phyloP scores from a whole-genome alignment of 2,329 filamentous ascomycete genomes.

The Xylariaceae sp. region DNA sequence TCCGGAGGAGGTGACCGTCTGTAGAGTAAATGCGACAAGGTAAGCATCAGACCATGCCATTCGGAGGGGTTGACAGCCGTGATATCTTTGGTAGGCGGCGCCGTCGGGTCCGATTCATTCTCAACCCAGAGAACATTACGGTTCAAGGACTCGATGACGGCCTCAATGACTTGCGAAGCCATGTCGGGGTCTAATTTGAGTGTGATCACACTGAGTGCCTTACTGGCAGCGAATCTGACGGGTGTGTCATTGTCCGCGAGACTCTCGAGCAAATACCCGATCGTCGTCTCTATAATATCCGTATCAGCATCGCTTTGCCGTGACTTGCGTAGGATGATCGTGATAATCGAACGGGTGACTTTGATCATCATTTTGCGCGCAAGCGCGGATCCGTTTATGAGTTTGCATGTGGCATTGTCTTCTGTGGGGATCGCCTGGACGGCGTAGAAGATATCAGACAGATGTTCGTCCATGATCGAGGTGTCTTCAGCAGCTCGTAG shows the following conservation, averaged over 20 bases:
- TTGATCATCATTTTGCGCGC: slow-evolving; percentile 81
- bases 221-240: slow-evolving; percentile 84
- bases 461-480: slow-evolving; percentile 64
- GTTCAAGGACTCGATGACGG: slow-evolving; percentile 66
- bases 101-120: slow-evolving; percentile 32
- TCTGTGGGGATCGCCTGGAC: slow-evolving; percentile 54
- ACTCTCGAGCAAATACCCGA: slow-evolving; percentile 73
- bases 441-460: slow-evolving; percentile 60
- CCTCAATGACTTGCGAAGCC: slow-evolving; percentile 81
- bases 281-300: slow-evolving; percentile 68
- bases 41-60: slow-evolving; percentile 91
- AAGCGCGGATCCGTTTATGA: slow-evolving; percentile 66
- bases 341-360: slow-evolving; percentile 68
- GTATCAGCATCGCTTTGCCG: slow-evolving; percentile 39
- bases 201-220: slow-evolving; percentile 82
- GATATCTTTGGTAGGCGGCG: slow-evolving; percentile 51
- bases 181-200: slow-evolving; percentile 73
- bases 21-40: slow-evolving; percentile 80
- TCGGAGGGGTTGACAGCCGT: slow-evolving; percentile 72
- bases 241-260: slow-evolving; percentile 86
- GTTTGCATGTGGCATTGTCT: slow-evolving; percentile 43
- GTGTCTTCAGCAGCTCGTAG: slow-evolving; percentile 64
- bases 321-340: slow-evolving; percentile 56
- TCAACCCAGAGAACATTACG: slow-evolving; percentile 52
- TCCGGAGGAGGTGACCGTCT: slow-evolving; percentile 69